Conservation (phyloP, 306 rosid genomes). For the Ochetophila trinervis region DNA sequence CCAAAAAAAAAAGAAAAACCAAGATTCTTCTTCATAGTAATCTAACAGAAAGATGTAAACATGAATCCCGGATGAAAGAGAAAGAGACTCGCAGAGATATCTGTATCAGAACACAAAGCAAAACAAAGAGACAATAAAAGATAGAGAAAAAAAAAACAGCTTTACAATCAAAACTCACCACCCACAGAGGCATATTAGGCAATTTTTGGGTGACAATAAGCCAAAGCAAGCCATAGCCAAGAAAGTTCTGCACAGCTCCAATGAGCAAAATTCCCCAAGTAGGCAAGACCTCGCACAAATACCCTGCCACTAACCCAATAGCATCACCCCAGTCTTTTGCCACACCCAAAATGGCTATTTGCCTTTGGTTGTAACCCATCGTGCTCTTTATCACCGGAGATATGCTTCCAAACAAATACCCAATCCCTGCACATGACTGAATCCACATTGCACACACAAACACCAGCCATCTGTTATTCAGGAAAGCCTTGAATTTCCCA, state of each 20-base stretch:
- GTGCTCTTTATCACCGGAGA: slow-evolving; percentile 74
- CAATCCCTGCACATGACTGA: slow-evolving; percentile 80
- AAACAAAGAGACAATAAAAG: neutral
- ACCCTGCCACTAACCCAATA: slow-evolving; percentile 71
- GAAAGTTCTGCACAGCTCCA: slow-evolving; percentile 59
- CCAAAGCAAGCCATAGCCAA: slow-evolving; percentile 88
- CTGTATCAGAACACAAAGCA: neutral
- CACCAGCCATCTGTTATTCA: slow-evolving; percentile 75
- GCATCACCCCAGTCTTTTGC: slow-evolving; percentile 84
- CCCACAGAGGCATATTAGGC: slow-evolving; percentile 75
- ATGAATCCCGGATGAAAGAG: neutral
- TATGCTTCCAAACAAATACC: slow-evolving; percentile 83
- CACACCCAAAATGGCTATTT: slow-evolving; percentile 65
- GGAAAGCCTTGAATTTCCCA: slow-evolving; percentile 45
- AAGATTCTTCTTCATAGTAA: neutral
- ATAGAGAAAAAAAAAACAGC: neutral
- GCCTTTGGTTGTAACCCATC: slow-evolving; percentile 65
- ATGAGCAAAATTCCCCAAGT: slow-evolving; percentile 57
- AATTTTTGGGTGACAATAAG: slow-evolving; percentile 53
- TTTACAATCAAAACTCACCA: slow-evolving; percentile 43
- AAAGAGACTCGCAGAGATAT: neutral
- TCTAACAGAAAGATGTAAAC: neutral
- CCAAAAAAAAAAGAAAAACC: too few relatives aligned
- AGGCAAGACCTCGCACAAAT: slow-evolving; percentile 65
- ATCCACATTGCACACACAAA: slow-evolving; percentile 94